phyloP scores from a whole-genome alignment of 192 early-diverging fungal genomes.

The Coemansia reversa region DNA sequence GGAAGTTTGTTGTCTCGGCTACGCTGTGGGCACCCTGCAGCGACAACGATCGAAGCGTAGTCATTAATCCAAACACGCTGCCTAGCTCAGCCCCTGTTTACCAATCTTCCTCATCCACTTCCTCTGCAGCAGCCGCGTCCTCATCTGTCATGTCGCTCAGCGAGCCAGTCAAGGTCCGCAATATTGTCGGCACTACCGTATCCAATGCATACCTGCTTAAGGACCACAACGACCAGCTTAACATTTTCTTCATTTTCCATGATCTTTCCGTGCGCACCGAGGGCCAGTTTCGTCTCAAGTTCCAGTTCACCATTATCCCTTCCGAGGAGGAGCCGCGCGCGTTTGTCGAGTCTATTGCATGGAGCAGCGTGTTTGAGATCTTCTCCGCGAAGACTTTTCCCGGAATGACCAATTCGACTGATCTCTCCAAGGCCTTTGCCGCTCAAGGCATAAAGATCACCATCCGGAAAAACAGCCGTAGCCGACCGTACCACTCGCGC shows the following conservation, averaged over 20 bases:
- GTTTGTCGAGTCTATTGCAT: conserved; percentile 43
- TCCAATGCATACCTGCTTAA: conserved; percentile 67
- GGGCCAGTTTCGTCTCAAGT: conserved; percentile 68
- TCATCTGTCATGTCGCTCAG: conserved; percentile 48
- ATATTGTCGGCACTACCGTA: conserved; percentile 68
- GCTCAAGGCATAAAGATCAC: conserved; percentile 78
- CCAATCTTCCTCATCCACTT: conserved; percentile 16
- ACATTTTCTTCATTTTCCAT: conserved; percentile 79
- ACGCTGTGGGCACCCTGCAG: conserved; percentile 46
- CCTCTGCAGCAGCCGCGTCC: conserved; percentile 1
- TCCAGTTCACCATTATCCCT: conserved; percentile 65
- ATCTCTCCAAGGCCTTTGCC: conserved; percentile 71
- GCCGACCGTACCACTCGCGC: conserved; percentile 33
- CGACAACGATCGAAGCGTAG: conserved; percentile 47
- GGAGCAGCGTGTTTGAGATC: conserved; percentile 61
- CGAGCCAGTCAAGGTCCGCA: conserved; percentile 58
- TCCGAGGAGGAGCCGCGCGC: conserved; percentile 56
- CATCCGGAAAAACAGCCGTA: conserved; percentile 62
- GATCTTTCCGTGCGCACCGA: conserved; percentile 76
- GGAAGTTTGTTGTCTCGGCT: conserved; percentile 49
- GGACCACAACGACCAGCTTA: conserved; percentile 63
- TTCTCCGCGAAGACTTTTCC: conserved; percentile 78
- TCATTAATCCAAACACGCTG: conserved; percentile 50
- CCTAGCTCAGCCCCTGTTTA: conserved; percentile 43
- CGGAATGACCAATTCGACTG: conserved; percentile 79